Evolutionary conservation across 2,329 filamentous ascomycete genomes (phyloP), one percentile per base, ranked within the genome.

Genomic region (Cladosporium sp.): DNA sequence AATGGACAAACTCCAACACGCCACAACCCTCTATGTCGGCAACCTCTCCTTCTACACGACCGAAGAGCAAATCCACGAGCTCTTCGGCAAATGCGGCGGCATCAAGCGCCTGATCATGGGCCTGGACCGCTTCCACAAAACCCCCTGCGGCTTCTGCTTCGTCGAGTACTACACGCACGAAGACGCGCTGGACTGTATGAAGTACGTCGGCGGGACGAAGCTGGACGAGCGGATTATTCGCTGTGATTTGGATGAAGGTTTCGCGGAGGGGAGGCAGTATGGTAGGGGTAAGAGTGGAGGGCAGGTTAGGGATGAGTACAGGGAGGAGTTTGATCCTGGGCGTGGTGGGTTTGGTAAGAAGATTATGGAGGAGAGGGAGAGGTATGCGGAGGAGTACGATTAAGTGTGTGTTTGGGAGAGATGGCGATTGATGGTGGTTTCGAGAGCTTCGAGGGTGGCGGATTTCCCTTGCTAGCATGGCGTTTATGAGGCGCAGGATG

Each of bases 121-220:
- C 58, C 88, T 99, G 61, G 95, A 99, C 78, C 90, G 95, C 65
- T 97, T 95, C 83, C 91, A 91, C 79, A 99, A 99, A 83, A 99
- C 95, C 0, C 95, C 95, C 1, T 99, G 95, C 79, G 95, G 95
- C 48, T 99, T 99, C 84, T 99, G 95, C 84, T 99, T 99, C 76
- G 95, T 99, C 75, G 95, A 99, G 81, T 99, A 99, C 82, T 98
- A 97, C 83, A 97, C 90, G 32, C 95, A 98, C 78, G 90, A 97
- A 76, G 95, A 99, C 78, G 95, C 95, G 10, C 85, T 99, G 58
- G 95, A 99, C 78, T 98, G 94, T 80, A 89, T 99, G 89, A 99
- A 98, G 81, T 99, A 98, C 78, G 90, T 99, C 74, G 95, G 95
- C 64, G 95, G 95, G 65, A 99, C 95, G 39, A 99, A 99, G 83